Evolutionary conservation across 2,329 filamentous ascomycete species (phyloP).

Genomic region (Beauveria scarabaeidicola): DNA sequence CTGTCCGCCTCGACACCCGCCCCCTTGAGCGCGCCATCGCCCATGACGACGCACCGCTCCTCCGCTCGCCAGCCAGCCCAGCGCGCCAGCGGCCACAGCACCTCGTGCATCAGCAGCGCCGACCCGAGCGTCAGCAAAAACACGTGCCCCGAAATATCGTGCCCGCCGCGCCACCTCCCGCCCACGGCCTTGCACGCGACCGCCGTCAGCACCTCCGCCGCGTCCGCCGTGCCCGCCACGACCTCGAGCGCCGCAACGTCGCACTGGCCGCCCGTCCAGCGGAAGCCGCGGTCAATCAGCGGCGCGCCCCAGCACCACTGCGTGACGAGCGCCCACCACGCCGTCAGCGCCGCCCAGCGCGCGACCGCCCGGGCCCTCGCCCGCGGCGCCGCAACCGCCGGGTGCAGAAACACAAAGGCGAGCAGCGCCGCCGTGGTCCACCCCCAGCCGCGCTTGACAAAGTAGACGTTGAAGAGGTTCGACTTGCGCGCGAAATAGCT

Average conservation of each 20-base stretch:
- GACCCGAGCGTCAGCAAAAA: conserved; percentile 84
- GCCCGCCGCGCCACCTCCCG: conserved; percentile 82
- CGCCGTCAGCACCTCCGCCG: conserved; percentile 54
- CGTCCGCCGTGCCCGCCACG: conserved; percentile 36
- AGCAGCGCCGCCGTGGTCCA: conserved; percentile 76
- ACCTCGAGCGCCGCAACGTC: conserved; percentile 46
- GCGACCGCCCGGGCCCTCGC: conserved; percentile 47
- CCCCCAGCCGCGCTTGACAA: conserved; percentile 92
- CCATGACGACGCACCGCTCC: conserved; percentile 57
- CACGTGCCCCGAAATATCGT: conserved; percentile 93
- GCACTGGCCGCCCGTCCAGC: conserved; percentile 81
- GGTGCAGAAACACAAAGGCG: conserved; percentile 61
- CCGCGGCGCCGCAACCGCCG: conserved; percentile 32
- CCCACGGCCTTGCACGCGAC: conserved; percentile 76
- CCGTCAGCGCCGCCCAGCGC: conserved; percentile 65
- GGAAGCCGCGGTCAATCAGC: conserved; percentile 82
- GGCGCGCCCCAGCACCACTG: conserved; percentile 96
- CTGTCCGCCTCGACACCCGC: conserved; percentile 39
- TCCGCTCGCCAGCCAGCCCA: conserved; percentile 39
- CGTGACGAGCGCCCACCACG: conserved; percentile 77
- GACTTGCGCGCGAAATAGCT: conserved; percentile 90
- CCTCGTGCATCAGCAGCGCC: conserved; percentile 73
- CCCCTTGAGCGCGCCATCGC: conserved; percentile 56
- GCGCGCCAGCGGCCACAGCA: conserved; percentile 49
- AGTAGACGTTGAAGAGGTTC: conserved; percentile 86